Base-by-base conservation (phyloP, 345 rosid genomes). In the Eucalyptus curtisii region DNA sequence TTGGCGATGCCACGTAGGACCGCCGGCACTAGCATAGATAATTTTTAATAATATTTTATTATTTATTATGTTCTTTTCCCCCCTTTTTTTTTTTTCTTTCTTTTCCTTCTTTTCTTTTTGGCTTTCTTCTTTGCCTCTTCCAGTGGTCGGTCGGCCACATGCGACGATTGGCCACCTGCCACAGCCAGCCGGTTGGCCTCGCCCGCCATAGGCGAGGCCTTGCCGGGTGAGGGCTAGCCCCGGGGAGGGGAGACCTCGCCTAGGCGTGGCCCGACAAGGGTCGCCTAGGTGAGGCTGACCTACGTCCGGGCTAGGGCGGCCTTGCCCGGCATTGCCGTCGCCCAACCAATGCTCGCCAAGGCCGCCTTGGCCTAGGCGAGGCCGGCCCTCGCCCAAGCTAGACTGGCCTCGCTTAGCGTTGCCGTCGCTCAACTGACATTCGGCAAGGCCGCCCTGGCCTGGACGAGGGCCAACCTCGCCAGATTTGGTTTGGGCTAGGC, bases 1-100 rank as follows among this genome's bases (percentile, higher is more conserved):
- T n/a, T n/a, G n/a, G n/a, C n/a, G n/a, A n/a, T 52, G 10, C 2
- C 2, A 52, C 2, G 2, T 52, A 1, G 24, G 22, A 19, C 10
- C 4, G 0, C 0, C 1, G 0, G 24, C 1, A 0, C 0, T 52
- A 0, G 17, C 0, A 1, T 52, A 0, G 1, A 19, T 0, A 19
- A 52, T 52, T 52, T 52, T 52, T 19, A 52, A 19, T 52, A 52
- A 52, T 1, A 52, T 52, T 52, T 19, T 52, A 7, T 52, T 19
- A 6, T 3, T 52, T 52, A 12, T 52, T 3, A 7, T 42, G 2
- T 42, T 2, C 7, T 7, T 52, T 52, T 17, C 1, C 20, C 8
- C 19, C 40, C 40, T 42, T 42, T 42, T 3, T 50, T 48, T 6
- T 5, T 5, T 5, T 6, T 4, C 2, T 49, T 5, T 49, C 1